These are phyloP conservation scores for Macrolepiota fuliginosa DNA, from an alignment of 768 basidiomycete genomes.

Conservation along the genomic window DNA sequence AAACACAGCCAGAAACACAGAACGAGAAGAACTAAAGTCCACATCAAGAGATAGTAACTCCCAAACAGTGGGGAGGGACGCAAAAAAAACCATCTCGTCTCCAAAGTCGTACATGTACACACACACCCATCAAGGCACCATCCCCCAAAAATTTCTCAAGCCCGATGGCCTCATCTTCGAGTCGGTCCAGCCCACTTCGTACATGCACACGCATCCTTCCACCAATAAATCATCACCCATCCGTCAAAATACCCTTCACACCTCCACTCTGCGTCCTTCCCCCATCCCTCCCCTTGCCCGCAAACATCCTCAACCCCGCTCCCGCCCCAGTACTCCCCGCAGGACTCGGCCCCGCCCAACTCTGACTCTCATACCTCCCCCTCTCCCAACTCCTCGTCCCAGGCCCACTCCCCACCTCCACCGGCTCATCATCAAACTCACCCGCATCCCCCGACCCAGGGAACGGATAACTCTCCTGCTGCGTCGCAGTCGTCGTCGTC, in stretches of 20 bases:
- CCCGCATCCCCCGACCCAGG: conserved; percentile 49
- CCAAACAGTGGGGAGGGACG: background rate
- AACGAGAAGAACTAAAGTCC: too few relatives aligned
- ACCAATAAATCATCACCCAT: conserved; percentile 14
- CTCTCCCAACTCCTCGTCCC: conserved; percentile 19
- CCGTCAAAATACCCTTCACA: conserved; percentile 68
- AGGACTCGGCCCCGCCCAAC: conserved; percentile 3
- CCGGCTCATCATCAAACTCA: conserved; percentile 12
- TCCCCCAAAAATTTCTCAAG: background rate
- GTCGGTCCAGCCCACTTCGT: background rate
- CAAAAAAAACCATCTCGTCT: background rate
- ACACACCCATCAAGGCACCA: background rate
- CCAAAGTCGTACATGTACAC: background rate
- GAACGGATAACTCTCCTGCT: conserved; percentile 58
- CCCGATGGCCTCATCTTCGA: too few relatives aligned
- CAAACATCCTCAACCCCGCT: conserved; percentile 55
- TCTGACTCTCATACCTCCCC: conserved; percentile 13
- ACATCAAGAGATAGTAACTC: background rate
- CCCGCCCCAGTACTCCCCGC: conserved; percentile 3
- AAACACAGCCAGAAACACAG: too few relatives aligned
- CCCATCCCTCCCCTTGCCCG: conserved; percentile 71
- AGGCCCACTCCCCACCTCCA: conserved; percentile 15
- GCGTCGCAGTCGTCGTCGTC: conserved; percentile 12
- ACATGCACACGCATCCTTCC: background rate
- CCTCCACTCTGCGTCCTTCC: conserved; percentile 85